Percentiles rank a stretch among this genome's conserved stretches.
Conservation (phyloP, 441 rosid genomes). For the Mallotus repandus region DNA sequence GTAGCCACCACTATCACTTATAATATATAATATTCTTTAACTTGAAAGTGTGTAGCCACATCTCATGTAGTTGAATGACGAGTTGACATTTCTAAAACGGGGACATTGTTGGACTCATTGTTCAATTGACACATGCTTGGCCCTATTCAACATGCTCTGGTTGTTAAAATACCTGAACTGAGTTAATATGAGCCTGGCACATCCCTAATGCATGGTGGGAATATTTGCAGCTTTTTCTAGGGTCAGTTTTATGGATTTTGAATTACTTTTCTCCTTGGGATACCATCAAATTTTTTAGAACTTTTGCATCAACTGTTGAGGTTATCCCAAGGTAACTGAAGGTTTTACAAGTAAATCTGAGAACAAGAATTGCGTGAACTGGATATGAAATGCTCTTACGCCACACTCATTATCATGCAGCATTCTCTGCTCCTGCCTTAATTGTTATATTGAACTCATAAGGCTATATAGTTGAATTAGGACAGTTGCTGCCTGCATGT, state of each 20-base stretch:
- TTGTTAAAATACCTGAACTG: not conserved
- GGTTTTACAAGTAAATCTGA: not conserved
- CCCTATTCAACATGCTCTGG: not conserved
- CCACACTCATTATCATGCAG: not conserved
- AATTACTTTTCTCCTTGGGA: not conserved
- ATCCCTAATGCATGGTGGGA: not conserved
- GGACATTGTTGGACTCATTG: not conserved
- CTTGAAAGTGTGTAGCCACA: no score
- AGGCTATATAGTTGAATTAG: conserved; percentile 7
- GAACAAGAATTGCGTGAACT: not conserved
- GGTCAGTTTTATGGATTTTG: not conserved
- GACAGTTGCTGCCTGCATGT: not conserved
- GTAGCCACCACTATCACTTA: not conserved
- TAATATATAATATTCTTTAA: not conserved
- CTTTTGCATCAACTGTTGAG: not conserved
- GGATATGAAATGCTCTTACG: conserved; percentile 1
- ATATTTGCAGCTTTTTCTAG: not conserved
- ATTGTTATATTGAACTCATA: not conserved
- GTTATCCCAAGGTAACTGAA: conserved; percentile 4
- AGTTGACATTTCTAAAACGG: not conserved
- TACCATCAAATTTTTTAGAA: not conserved
- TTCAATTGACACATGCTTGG: not conserved
- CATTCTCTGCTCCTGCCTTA: conserved; percentile 10
- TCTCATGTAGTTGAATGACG: not conserved
- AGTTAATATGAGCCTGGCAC: not conserved